These are phyloP conservation scores for Microsporum ferrugineum DNA, from an alignment of 2,329 filamentous ascomycete species.

Conservation along the genomic window DNA sequence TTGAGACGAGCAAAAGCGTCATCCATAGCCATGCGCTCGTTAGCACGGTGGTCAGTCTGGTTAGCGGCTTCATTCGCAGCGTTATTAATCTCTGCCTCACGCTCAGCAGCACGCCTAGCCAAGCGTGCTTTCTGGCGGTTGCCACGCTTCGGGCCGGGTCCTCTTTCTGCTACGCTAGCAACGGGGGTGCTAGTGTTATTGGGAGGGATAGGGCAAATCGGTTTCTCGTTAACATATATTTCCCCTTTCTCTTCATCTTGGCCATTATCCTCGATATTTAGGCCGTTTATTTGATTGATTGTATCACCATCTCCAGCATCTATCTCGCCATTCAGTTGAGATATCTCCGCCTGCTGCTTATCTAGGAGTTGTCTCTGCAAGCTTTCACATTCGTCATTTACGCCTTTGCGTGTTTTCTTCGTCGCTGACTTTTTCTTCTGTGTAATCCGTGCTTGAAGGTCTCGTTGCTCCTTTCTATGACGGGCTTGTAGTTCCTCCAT, in stretches of 20 bases:
- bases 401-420: constrained; percentile 62
- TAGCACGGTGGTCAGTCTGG: constrained; percentile 60
- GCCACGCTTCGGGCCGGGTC: constrained; percentile 50
- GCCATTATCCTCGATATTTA: constrained; percentile 21
- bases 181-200: neutral
- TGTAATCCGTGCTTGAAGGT: constrained; percentile 73
- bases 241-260: constrained; percentile 3
- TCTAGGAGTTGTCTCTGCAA: constrained; percentile 47
- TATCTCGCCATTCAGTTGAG: constrained; percentile 32
- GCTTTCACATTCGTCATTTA: constrained; percentile 54
- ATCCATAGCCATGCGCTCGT: constrained; percentile 61
- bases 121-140: constrained; percentile 88
- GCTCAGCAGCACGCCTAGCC: constrained; percentile 76
- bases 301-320: constrained; percentile 13
- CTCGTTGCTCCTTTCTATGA: constrained; percentile 79
- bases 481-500: constrained; percentile 68
- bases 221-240: neutral
- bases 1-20: constrained; percentile 51
- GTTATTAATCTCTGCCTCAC: constrained; percentile 54
- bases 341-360: constrained; percentile 42
- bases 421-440: constrained; percentile 95
- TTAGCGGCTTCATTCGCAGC: constrained; percentile 64
- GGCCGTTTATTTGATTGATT: constrained; percentile 19
- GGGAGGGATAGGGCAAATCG: constrained; percentile 6
- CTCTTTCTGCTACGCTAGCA: neutral